Evolutionary conservation across 179 eudicot species (phyloP), one percentile per base, ranked within the genome.

Genomic region (Camellia oleifera): DNA sequence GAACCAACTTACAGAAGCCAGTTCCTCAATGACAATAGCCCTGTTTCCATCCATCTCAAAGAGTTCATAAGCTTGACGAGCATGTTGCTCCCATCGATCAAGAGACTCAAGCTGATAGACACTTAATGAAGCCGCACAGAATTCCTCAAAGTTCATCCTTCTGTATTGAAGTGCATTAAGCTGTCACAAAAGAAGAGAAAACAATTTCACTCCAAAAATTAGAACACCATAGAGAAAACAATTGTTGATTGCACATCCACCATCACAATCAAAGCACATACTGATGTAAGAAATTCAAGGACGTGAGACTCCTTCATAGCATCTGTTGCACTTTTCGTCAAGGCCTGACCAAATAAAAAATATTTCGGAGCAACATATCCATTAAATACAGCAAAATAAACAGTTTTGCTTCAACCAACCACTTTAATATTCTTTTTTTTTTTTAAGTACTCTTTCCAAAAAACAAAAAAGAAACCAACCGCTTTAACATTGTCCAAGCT

Each of bases 301-400:
- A 93, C 88, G 20, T 89, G 86, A 56, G 98, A 93, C 78, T 94
- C 94, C 79, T 89, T 93, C 97, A 94, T 93, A 57, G 94, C 95
- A 80, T 91, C 93, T 1, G 98, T 94, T 78, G 93, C 89, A 82
- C 89, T 83, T 85, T 87, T 91, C 86, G 87, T 74, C 86, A 94
- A 85, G 79, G 95, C 95, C 98, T 94, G 90, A 13, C 67, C 78
- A 84, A 42, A 81, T 62, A 52, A 77, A 54, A 57, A 61, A 72
- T 65, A 62, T 5, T 42, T 78, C 12, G 80, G 82, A 69, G 48
- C 80, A 60, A 57, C 32, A 53, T 56, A 67, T 6, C 3, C 9
- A 72, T 75, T 18, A 56, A 12, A 20, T 1, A 70, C 17, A 42
- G 45, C 14, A 79, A 58, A 56, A 56, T 1, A 71, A 40, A 76